Conservation (phyloP, 257 asterid genomes). For the Solanum habrochaites region DNA sequence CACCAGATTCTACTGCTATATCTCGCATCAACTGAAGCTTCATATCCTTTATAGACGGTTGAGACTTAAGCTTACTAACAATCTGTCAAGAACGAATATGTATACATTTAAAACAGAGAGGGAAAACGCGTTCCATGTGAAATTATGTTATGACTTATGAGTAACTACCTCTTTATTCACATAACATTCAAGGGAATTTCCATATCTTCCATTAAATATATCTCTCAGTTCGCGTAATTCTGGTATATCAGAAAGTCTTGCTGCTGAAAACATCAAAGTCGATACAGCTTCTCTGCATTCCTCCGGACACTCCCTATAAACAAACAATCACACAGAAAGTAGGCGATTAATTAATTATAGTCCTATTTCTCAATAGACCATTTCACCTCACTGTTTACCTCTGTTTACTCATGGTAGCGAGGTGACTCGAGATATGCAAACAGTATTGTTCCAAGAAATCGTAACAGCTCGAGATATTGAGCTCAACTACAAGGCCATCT, state of each 20-base stretch:
- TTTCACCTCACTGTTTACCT: constrained; percentile 21
- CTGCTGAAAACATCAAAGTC: constrained; percentile 75
- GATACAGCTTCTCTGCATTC: constrained; percentile 82
- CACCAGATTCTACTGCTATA: constrained; percentile 47
- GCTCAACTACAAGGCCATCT: constrained; percentile 58
- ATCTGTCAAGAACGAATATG: constrained; percentile 30
- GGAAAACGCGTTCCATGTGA: background rate
- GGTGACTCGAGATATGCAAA: constrained; percentile 27
- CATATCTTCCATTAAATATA: constrained; percentile 53
- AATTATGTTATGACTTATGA: background rate
- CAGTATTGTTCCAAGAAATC: constrained; percentile 47
- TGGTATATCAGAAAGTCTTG: constrained; percentile 79
- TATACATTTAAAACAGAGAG: background rate
- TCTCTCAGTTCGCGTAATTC: constrained; percentile 72
- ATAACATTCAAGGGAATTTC: constrained; percentile 32
- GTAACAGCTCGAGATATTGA: constrained; percentile 45
- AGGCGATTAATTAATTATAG: background rate
- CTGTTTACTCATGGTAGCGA: constrained; percentile 42
- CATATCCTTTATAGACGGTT: constrained; percentile 36
- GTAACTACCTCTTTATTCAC: constrained; percentile 50
- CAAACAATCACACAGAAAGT: background rate
- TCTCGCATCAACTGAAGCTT: constrained; percentile 59
- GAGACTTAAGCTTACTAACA: constrained; percentile 34
- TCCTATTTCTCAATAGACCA: background rate
- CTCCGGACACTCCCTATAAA: constrained; percentile 69